Percentiles rank a stretch among this genome's conserved stretches.
Conservation (phyloP, 2,329 filamentous ascomycete genomes). For the Xylariaceae sp. region DNA sequence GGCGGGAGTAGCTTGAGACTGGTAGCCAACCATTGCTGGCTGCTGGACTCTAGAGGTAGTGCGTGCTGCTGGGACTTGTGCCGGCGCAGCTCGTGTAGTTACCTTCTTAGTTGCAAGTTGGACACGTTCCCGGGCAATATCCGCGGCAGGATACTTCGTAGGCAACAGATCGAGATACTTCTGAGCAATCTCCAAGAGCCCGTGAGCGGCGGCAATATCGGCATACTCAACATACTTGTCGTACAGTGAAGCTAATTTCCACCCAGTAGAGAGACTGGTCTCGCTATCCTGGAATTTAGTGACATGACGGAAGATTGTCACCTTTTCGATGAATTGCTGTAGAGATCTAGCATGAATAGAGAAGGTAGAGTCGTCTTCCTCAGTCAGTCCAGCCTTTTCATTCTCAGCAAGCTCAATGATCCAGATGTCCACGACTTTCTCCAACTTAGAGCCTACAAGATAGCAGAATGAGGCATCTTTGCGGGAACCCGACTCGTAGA, state of each 20-base stretch:
- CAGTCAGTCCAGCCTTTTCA: constrained; percentile 70
- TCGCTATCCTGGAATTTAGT: constrained; percentile 86
- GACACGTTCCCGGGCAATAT: constrained; percentile 80
- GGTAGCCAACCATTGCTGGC: constrained; percentile 40
- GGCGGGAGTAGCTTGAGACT: constrained; percentile 38
- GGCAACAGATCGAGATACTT: constrained; percentile 89
- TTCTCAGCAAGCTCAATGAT: constrained; percentile 81
- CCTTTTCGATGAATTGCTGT: constrained; percentile 96
- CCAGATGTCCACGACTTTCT: constrained; percentile 97
- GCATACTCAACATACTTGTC: constrained; percentile 96
- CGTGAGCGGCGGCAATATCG: constrained; percentile 87
- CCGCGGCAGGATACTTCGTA: constrained; percentile 75
- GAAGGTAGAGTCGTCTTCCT: constrained; percentile 74
- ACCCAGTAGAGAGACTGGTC: constrained; percentile 65
- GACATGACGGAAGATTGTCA: constrained; percentile 91
- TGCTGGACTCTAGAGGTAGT: constrained; percentile 39
- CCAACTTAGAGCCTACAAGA: constrained; percentile 88
- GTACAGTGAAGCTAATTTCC: constrained; percentile 86
- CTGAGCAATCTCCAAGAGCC: constrained; percentile 79
- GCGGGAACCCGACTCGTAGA: constrained; percentile 71
- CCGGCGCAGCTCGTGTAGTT: constrained; percentile 29
- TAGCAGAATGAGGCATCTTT: constrained; percentile 97
- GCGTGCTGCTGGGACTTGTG: constrained; percentile 29
- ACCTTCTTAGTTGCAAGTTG: constrained; percentile 71
- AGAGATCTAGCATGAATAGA: constrained; percentile 85